Base-by-base conservation (phyloP, 164 flowering plant species). In the Sedum album region DNA sequence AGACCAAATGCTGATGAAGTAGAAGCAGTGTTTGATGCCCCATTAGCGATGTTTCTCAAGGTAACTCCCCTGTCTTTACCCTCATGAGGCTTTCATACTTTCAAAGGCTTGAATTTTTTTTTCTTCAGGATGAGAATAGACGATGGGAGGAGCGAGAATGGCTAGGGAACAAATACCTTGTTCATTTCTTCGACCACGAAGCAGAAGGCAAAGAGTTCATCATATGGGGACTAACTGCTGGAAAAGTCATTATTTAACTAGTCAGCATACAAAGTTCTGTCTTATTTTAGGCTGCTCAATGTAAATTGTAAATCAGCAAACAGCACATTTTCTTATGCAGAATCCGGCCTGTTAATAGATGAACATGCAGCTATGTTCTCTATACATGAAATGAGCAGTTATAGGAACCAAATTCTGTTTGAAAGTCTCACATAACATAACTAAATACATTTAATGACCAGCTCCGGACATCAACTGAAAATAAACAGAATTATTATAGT, bases 31-130 rank as follows among this genome's bases (percentile, higher is more conserved):
- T 93, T 93, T 65, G 90, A 93, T 75, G 93, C 84, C 68, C 97
- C 98, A 20, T 80, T 93, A 48, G 95, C 91, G 76, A 93, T 91
- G 93, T 93, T 91, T 74, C 84, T 93, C 61, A 85, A 91, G 96
- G 97, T 93, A 55, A 17, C 33, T n/a, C 2, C 69, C 60, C 44
- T 55, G 0, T 71, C 46, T 42, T 5, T 0, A 57, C 62, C 17
- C 36, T 42, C 44, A 60, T 23, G 8, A 48, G n/a, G 17, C 23
- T 25, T 42, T 9, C 2, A 15, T n/a, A 11, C 13, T 65, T 65
- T 1, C 2, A 4, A 53, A 53, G 13, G 26, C 26, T 53, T 66
- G 55, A 31, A 49, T 67, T 49, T 49, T 25, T 26, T 51, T 48
- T 8, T 35, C 38, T 63, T 28, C 83, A 90, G 98, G 84, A 89